Percentiles rank a stretch among this genome's conserved stretches.
Evolutionary conservation across 306 rosid species (phyloP).

Genomic region (Trifolium pratense): DNA sequence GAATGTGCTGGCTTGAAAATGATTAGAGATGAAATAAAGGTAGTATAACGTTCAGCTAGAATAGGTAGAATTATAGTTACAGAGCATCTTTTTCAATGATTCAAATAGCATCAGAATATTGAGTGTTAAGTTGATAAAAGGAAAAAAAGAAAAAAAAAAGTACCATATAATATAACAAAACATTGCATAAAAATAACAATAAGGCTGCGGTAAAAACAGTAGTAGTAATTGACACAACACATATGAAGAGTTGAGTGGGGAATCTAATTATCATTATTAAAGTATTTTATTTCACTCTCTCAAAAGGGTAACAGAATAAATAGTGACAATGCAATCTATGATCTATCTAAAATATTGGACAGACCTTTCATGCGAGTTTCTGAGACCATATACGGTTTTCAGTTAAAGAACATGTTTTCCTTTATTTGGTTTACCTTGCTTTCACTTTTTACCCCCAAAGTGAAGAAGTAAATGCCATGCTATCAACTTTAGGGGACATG

Average conservation of each 20-base stretch:
- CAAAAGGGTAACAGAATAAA: conserved; percentile 33
- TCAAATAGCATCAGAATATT: conserved; percentile 28
- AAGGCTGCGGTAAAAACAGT: conserved; percentile 42
- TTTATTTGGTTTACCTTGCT: conserved; percentile 18
- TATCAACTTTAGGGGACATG: conserved; percentile 37
- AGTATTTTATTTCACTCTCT: background rate
- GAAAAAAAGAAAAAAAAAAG: background rate
- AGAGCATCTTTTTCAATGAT: conserved; percentile 46
- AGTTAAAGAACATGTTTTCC: conserved; percentile 38
- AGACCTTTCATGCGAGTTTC: conserved; percentile 47
- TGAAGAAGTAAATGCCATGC: conserved; percentile 15
- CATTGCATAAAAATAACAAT: conserved; percentile 15
- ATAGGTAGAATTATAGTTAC: conserved; percentile 15
- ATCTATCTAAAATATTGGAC: conserved; percentile 38
- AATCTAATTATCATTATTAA: conserved; percentile 41
- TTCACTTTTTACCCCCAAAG: background rate
- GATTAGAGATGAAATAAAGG: conserved; percentile 52
- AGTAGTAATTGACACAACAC: conserved; percentile 37
- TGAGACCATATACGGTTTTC: conserved; percentile 41
- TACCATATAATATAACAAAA: conserved; percentile 2
- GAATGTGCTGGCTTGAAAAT: conserved; percentile 45
- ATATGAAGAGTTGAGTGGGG: conserved; percentile 29
- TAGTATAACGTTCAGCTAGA: background rate
- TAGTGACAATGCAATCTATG: conserved; percentile 36
- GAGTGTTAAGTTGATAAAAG: background rate